These are phyloP conservation scores for Diaporthe australafricana DNA, from an alignment of 2,329 filamentous ascomycete genomes.

Conservation along the genomic window DNA sequence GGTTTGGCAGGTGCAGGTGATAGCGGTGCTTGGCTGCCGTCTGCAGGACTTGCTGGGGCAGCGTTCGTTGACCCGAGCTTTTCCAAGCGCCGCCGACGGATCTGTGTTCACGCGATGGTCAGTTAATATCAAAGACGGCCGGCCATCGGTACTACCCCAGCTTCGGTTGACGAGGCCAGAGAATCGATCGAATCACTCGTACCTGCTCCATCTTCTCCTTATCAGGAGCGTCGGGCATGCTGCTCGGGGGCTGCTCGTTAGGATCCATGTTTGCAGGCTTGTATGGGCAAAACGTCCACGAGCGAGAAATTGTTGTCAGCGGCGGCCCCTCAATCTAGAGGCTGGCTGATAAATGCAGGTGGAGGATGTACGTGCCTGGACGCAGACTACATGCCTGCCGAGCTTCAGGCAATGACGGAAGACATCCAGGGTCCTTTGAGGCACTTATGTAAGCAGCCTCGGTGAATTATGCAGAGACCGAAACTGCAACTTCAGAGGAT, in stretches of 20 bases:
- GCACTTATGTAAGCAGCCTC: conserved; percentile 20
- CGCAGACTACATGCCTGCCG: conserved; percentile 25
- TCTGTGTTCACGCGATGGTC: conserved; percentile 46
- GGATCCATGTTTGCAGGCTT: conserved; percentile 57
- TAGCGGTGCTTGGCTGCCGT: conserved; percentile 40
- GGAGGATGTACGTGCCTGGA: conserved; percentile 11
- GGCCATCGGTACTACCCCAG: background rate
- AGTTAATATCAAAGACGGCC: background rate
- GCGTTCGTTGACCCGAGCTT: conserved; percentile 57
- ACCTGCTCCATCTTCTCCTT: conserved; percentile 70
- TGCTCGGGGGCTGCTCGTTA: conserved; percentile 53
- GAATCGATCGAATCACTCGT: conserved; percentile 30
- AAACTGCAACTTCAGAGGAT: background rate
- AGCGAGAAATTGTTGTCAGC: background rate
- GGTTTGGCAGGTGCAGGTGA: conserved; percentile 38
- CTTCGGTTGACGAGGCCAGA: background rate
- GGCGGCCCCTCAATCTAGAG: conserved; percentile 18
- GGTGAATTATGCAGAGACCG: background rate
- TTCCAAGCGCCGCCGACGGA: conserved; percentile 61
- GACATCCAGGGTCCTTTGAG: conserved; percentile 15
- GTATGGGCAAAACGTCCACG: background rate
- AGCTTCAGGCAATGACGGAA: conserved; percentile 28
- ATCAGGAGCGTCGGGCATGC: conserved; percentile 64
- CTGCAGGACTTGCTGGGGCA: conserved; percentile 39
- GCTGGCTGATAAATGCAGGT: conserved; percentile 36